These are phyloP conservation scores for Malus hybrid DNA, from an alignment of 331 rosid species.

Conservation along the genomic window DNA sequence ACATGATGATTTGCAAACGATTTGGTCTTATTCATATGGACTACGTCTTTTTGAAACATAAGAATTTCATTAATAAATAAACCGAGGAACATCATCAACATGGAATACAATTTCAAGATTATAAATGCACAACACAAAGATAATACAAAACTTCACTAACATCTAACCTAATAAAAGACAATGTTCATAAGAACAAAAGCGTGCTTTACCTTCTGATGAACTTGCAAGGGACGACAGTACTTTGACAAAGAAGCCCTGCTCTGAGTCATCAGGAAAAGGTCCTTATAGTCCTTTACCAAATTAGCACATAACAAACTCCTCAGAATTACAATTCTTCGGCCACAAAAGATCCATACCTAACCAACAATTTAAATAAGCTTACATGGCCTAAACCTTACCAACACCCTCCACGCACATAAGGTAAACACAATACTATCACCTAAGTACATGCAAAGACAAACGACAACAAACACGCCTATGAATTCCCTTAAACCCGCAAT, in stretches of 20 bases:
- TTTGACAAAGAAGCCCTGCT: background rate
- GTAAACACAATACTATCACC: no score
- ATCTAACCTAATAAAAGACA: background rate
- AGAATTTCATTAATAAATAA: no score
- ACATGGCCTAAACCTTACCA: background rate
- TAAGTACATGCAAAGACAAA: no score
- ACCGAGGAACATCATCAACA: no score
- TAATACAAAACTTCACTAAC: background rate
- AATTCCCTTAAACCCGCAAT: background rate
- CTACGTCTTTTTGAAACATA: no score
- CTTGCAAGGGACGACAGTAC: background rate
- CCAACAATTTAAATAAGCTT: background rate
- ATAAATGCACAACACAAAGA: background rate
- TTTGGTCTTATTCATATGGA: no score
- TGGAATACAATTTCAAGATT: background rate
- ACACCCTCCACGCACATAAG: no score
- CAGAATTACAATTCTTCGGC: fast-evolving
- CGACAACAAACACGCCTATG: no score
- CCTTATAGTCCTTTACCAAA: background rate
- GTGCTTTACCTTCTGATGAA: background rate
- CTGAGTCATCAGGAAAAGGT: background rate
- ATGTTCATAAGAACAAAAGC: no score
- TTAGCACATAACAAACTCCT: background rate
- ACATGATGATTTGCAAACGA: no score
- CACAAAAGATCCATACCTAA: background rate